Conservation (phyloP, 1,284 basidiomycete genomes). For the Ganoderma meredithae region DNA sequence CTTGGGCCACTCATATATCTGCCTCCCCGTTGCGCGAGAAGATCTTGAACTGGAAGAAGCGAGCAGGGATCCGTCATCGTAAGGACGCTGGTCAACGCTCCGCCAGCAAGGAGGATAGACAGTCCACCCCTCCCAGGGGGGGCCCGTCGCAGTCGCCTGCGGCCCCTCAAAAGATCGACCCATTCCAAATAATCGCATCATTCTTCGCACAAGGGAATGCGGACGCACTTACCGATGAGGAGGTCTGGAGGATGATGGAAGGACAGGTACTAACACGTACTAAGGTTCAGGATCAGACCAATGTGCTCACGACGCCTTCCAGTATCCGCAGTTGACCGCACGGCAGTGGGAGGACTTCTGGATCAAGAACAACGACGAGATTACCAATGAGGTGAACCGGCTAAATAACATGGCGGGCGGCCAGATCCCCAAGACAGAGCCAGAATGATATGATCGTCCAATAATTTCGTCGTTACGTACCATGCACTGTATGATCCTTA, state of each 20-base stretch:
- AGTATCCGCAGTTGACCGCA: conserved; percentile 58
- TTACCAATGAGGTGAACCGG: conserved; percentile 42
- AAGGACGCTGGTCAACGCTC: conserved; percentile 36
- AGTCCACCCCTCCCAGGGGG: background rate
- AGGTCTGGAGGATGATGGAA: conserved; percentile 51
- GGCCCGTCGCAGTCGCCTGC: background rate
- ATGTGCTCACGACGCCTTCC: conserved; percentile 11
- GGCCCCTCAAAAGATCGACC: conserved; percentile 34
- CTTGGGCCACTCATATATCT: conserved; percentile 42
- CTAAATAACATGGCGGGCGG: conserved; percentile 11
- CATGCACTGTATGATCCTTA: background rate
- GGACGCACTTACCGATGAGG: conserved; percentile 52
- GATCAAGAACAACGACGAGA: conserved; percentile 49
- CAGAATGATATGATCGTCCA: conserved; percentile 14
- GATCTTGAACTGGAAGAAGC: conserved; percentile 35
- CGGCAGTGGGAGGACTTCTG: conserved; percentile 66
- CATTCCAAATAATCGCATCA: conserved; percentile 55
- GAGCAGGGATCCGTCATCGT: conserved; percentile 45
- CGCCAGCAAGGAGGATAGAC: background rate
- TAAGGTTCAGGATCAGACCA: background rate
- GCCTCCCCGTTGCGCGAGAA: conserved; percentile 14
- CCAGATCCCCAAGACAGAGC: conserved; percentile 17
- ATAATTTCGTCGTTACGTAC: background rate
- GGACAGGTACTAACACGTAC: conserved; percentile 34
- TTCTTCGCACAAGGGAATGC: conserved; percentile 61